Evolutionary conservation across 495 filamentous ascomycete species (phyloP).

Genomic region (Xylaria cubensis): DNA sequence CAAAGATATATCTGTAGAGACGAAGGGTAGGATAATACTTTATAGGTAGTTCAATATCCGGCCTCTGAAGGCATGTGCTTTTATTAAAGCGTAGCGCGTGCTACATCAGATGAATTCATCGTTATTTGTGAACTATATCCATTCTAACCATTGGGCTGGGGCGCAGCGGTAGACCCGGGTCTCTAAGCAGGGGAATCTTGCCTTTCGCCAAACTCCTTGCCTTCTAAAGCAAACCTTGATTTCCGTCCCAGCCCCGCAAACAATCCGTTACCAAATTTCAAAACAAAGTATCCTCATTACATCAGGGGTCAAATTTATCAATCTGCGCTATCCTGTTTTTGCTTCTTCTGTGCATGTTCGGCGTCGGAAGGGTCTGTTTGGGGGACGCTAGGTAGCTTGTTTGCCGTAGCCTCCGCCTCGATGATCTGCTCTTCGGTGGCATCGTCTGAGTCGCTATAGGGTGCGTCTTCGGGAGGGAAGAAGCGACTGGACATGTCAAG

Average conservation of each 20-base stretch:
- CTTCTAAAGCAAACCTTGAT: background rate
- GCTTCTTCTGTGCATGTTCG: conserved; percentile 44
- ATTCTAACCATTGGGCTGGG: background rate
- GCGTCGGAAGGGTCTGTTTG: conserved; percentile 42
- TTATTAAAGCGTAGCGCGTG: background rate
- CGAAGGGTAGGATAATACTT: background rate
- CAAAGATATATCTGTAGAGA: background rate
- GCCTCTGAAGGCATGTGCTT: background rate
- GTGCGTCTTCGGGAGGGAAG: conserved; percentile 44
- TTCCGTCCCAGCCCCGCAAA: background rate
- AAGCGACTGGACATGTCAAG: conserved; percentile 32
- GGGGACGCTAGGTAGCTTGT: conserved; percentile 12
- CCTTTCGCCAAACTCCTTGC: conserved; percentile 6
- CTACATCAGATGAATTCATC: background rate
- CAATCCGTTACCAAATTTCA: background rate
- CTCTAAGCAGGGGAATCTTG: background rate
- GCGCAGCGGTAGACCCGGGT: background rate
- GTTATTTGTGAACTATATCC: background rate
- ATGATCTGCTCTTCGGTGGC: conserved; percentile 34
- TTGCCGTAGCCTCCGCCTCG: conserved; percentile 36
- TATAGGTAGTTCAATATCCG: background rate
- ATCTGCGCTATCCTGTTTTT: conserved; percentile 35
- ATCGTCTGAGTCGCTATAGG: conserved; percentile 24
- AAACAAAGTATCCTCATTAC: background rate
- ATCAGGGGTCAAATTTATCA: background rate